Conservation (phyloP, 73 alveolate species). For the Stentor coeruleus region DNA sequence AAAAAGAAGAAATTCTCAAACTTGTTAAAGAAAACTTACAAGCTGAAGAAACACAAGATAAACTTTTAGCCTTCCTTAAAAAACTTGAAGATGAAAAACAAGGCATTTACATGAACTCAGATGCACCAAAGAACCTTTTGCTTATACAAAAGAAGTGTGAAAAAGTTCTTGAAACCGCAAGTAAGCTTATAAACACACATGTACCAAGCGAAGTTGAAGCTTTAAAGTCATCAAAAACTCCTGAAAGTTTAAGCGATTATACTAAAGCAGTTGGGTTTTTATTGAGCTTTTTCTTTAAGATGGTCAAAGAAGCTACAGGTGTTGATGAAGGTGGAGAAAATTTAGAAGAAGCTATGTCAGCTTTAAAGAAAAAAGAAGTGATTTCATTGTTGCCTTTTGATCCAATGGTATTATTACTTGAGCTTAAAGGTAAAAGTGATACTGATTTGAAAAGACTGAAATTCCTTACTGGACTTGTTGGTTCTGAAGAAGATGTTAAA, state of each 20-base stretch:
- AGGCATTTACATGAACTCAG: background rate
- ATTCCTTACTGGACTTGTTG: background rate
- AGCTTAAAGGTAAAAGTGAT: background rate
- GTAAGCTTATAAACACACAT: background rate
- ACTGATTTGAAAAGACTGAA: background rate
- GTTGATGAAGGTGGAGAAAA: slow-evolving; percentile 1
- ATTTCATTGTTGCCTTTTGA: slow-evolving; percentile 10
- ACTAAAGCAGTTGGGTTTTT: background rate
- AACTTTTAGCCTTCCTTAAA: background rate
- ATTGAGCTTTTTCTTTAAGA: background rate
- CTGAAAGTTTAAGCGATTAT: background rate
- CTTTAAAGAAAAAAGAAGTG: background rate
- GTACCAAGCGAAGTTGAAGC: slow-evolving; percentile 12
- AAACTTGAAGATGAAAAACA: background rate
- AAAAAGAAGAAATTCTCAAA: background rate
- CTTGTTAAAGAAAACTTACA: background rate
- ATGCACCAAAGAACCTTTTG: background rate
- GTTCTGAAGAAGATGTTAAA: background rate
- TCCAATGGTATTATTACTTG: background rate
- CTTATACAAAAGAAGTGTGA: background rate
- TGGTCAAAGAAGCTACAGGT: background rate
- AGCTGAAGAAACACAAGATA: background rate
- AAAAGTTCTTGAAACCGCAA: background rate
- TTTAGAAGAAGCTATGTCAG: background rate
- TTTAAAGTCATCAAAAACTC: background rate